Conservation (phyloP, 441 rosid genomes). For the Aquilaria agallochum region DNA sequence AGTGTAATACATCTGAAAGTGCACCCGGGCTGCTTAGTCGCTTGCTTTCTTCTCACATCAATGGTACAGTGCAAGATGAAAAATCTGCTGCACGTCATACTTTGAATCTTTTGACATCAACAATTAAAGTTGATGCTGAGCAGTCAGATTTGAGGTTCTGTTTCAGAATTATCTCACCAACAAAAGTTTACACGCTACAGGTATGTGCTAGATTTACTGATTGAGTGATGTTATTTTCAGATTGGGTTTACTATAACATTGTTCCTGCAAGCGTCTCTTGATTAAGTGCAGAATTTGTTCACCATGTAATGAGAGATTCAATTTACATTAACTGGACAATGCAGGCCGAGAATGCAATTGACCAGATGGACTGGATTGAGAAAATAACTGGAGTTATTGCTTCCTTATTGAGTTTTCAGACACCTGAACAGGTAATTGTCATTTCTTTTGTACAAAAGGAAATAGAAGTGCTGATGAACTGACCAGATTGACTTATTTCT, state of each 20-base stretch:
- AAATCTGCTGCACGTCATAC: constrained; percentile 94
- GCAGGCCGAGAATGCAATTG: constrained; percentile 95
- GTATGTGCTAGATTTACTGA: constrained; percentile 27
- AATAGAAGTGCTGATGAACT: neutral
- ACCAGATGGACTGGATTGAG: constrained; percentile 98
- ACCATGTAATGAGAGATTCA: constrained; percentile 1
- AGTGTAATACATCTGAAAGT: constrained; percentile 57
- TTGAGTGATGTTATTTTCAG: neutral
- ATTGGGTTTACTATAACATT: neutral
- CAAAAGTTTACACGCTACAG: constrained; percentile 93
- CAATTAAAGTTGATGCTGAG: constrained; percentile 92
- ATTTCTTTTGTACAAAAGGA: neutral
- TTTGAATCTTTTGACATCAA: constrained; percentile 87
- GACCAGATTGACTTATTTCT: too few species aligned
- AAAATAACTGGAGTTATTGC: constrained; percentile 97
- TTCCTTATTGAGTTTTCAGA: constrained; percentile 78
- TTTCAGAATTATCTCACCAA: constrained; percentile 92
- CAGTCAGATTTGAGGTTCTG: constrained; percentile 97
- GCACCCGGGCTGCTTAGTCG: constrained; percentile 81
- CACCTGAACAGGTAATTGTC: constrained; percentile 62
- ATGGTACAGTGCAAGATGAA: constrained; percentile 87
- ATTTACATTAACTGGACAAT: constrained; percentile 25
- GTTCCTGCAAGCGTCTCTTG: constrained; percentile 7
- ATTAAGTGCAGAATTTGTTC: constrained; percentile 1
- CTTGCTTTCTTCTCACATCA: constrained; percentile 96